These are phyloP conservation scores for Leccinum disarticulatum DNA, from an alignment of 768 basidiomycete species.

Conservation along the genomic window DNA sequence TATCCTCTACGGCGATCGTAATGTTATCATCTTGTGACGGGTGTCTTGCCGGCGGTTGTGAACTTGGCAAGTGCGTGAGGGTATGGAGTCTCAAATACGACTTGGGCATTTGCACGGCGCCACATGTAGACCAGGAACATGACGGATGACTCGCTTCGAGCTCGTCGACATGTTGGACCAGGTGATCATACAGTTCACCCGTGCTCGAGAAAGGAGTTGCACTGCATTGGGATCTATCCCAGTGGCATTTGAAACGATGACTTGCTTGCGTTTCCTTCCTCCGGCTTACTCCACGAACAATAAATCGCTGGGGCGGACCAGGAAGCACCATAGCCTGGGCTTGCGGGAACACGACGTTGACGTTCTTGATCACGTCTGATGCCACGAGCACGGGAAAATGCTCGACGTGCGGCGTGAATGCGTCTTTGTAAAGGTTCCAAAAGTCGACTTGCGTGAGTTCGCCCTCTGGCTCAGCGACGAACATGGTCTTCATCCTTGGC, in stretches of 20 bases:
- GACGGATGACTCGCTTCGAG: conserved; percentile 44
- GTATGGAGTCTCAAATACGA: conserved; percentile 62
- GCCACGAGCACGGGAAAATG: conserved; percentile 70
- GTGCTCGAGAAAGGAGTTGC: conserved; percentile 48
- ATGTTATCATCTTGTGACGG: conserved; percentile 74
- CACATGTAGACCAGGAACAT: conserved; percentile 77
- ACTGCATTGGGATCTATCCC: conserved; percentile 64
- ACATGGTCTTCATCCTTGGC: conserved; percentile 89
- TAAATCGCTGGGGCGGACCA: conserved; percentile 71
- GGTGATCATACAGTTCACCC: conserved; percentile 72
- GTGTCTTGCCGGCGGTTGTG: conserved; percentile 54
- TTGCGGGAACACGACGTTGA: conserved; percentile 79
- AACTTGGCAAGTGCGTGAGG: conserved; percentile 71
- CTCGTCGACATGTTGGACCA: conserved; percentile 56
- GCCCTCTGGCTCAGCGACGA: conserved; percentile 68
- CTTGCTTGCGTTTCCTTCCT: conserved; percentile 55
- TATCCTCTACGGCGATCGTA: conserved; percentile 59
- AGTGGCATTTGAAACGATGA: conserved; percentile 74
- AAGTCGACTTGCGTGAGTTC: conserved; percentile 93
- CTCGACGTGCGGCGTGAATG: conserved; percentile 62
- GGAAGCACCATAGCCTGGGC: conserved; percentile 86
- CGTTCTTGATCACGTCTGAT: conserved; percentile 93
- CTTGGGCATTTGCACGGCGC: conserved; percentile 45
- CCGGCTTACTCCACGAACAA: conserved; percentile 84
- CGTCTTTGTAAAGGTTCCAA: conserved; percentile 91